Evolutionary conservation across 192 early-diverging fungal genomes (phyloP), one percentile per base, ranked within the genome.

Genomic region (Coemansia sp.): DNA sequence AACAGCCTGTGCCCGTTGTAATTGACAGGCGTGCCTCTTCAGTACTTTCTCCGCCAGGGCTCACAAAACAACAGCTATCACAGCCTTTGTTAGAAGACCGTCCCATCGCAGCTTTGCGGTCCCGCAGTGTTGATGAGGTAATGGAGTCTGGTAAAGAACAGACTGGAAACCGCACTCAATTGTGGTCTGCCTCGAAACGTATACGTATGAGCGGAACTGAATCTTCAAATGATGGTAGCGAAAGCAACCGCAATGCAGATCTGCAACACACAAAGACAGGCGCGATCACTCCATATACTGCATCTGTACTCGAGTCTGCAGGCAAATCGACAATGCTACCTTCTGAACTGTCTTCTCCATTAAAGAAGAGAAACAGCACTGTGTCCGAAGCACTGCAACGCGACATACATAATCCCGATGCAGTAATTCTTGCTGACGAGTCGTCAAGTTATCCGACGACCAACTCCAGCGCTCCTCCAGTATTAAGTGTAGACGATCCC

Each of bases 101-200:
- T 11, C 42, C 61, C 0, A 4, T 36, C 42, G 55, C 67, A 59
- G 22, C 20, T 57, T 32, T 58, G 65, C 46, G 57, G 10, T 59
- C 61, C 1, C 52, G 30, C 5, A 61, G 65, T 53, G 5, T 60
- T 29, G 65, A 64, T 7, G n/a, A 8, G 1, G 8, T 42, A 1
- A 11, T 10, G 21, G 67, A 57, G 7, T 64, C 78, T 8, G 2
- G 29, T 20, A 9, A 46, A 46, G 14, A 33, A 25, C 9, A 51
- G 7, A n/a, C 56, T 63, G 52, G 19, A 22, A 4, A 25, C 19
- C 25, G 19, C 30, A 24, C 58, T 11, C n/a, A 22, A 24, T 33
- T 64, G 31, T 74, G 61, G 63, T 71, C 79, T 0, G 32, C 79
- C 7, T 54, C 70, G 21, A 82, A 82, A 68, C 64, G 79, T 36